Percentiles rank a stretch among this genome's conserved stretches.
These are phyloP conservation scores for Hsuehochloa calcarea DNA, from an alignment of 176 grass and related monocot genomes.

Conservation along the genomic window DNA sequence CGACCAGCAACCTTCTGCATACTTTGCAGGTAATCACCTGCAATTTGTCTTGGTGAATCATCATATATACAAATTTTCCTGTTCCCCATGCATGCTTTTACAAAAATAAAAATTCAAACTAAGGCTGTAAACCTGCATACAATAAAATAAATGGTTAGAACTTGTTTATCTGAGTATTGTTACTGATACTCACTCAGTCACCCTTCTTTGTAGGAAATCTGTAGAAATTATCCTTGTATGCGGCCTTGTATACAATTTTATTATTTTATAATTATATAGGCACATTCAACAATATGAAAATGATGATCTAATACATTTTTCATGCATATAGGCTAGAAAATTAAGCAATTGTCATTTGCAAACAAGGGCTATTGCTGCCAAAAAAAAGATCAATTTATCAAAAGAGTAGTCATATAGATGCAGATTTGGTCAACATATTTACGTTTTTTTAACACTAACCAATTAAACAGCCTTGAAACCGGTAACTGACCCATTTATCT, in stretches of 20 bases:
- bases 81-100: neutral
- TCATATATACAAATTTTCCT: neutral
- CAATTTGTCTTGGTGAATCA: neutral
- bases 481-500: neutral
- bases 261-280: neutral
- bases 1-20: slow-evolving; percentile 84
- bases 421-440: neutral
- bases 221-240: neutral
- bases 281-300: neutral
- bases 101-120: neutral
- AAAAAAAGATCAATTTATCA: neutral
- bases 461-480: neutral
- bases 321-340: neutral
- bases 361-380: neutral
- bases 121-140: neutral
- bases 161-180: neutral
- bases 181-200: neutral
- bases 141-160: neutral
- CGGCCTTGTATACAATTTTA: neutral
- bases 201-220: neutral
- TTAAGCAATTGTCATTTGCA: neutral
- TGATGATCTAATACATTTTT: neutral
- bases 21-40: slow-evolving; percentile 63
- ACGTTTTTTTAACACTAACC: neutral
- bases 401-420: neutral